Percentiles rank a stretch among this genome's conserved stretches.
phyloP scores from a whole-genome alignment of 495 filamentous ascomycete genomes.

The Parachaetomium inaequale region DNA sequence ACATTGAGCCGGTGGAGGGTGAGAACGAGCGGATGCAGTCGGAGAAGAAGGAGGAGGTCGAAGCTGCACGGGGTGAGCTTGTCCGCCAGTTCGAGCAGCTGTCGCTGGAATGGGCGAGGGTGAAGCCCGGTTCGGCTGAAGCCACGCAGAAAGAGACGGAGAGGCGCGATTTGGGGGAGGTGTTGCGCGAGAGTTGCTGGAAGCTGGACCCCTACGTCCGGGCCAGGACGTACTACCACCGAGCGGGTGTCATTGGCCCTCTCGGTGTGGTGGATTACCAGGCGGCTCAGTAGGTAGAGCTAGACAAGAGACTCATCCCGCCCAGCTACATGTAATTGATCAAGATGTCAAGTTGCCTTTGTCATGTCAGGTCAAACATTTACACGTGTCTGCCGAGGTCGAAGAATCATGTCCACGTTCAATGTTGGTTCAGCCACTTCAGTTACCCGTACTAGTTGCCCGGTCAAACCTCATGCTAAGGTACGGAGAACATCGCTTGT shows the following conservation, averaged over 20 bases:
- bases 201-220: constrained; percentile 15
- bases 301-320: no score
- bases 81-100: constrained; percentile 15
- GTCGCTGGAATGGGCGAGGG: constrained; percentile 10
- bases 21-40: constrained; percentile 6
- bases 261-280: constrained; percentile 13
- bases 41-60: constrained; percentile 11
- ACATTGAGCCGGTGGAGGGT: constrained; percentile 6
- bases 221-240: constrained; percentile 13
- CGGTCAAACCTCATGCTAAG: no score
- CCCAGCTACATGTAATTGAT: no score
- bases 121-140: background rate
- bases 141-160: background rate
- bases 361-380: no score
- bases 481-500: no score
- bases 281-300: constrained; percentile 3
- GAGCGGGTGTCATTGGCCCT: constrained; percentile 5
- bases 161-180: background rate
- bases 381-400: no score
- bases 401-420: no score
- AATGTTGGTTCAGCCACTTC: no score
- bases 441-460: no score
- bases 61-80: background rate
- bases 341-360: no score
- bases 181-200: constrained; percentile 12